A percentile compares a stretch with the other conserved stretches of the same genome.
phyloP scores from a whole-genome alignment of 1,284 basidiomycete species.

The Papiliotrema laurentii region DNA sequence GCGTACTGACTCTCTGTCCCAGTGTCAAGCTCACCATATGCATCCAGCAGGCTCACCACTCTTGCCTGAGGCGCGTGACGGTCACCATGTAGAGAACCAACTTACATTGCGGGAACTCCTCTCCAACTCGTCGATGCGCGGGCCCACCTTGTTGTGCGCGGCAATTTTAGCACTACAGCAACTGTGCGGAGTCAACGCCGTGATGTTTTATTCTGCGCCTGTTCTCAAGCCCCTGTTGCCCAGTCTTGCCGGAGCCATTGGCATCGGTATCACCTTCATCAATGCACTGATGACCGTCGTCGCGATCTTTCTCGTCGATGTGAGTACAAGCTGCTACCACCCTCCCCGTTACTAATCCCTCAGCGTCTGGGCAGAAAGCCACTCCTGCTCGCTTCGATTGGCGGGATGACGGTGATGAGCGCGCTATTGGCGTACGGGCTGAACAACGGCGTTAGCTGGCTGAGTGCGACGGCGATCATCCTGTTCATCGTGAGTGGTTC shows the following conservation, averaged over 20 bases:
- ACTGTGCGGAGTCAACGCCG: slow-evolving; percentile 72
- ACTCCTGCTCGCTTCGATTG: slow-evolving; percentile 51
- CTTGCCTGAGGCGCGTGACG: slow-evolving; percentile 3
- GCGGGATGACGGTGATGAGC: slow-evolving; percentile 64
- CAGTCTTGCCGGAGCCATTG: slow-evolving; percentile 56
- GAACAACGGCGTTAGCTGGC: slow-evolving; percentile 56
- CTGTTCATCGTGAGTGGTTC: slow-evolving; percentile 63
- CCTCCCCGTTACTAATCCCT: neutral
- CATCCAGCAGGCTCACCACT: slow-evolving; percentile 27
- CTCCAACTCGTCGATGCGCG: slow-evolving; percentile 57
- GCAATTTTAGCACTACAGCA: slow-evolving; percentile 75
- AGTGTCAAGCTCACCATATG: neutral
- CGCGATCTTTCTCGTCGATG: slow-evolving; percentile 81
- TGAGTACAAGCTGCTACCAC: slow-evolving; percentile 38
- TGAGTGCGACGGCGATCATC: slow-evolving; percentile 73
- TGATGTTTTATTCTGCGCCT: slow-evolving; percentile 83
- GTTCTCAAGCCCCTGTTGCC: slow-evolving; percentile 75
- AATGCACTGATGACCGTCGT: slow-evolving; percentile 76
- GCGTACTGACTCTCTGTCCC: neutral
- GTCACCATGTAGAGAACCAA: slow-evolving; percentile 33
- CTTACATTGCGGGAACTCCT: slow-evolving; percentile 45
- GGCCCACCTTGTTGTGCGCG: slow-evolving; percentile 65
- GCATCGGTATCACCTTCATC: slow-evolving; percentile 56
- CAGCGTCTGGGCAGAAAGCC: slow-evolving; percentile 47
- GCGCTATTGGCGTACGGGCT: slow-evolving; percentile 68